Percentiles rank a stretch among this genome's conserved stretches.
phyloP scores from a whole-genome alignment of 768 basidiomycete genomes.

The Rubroboletus pulcherrimus region DNA sequence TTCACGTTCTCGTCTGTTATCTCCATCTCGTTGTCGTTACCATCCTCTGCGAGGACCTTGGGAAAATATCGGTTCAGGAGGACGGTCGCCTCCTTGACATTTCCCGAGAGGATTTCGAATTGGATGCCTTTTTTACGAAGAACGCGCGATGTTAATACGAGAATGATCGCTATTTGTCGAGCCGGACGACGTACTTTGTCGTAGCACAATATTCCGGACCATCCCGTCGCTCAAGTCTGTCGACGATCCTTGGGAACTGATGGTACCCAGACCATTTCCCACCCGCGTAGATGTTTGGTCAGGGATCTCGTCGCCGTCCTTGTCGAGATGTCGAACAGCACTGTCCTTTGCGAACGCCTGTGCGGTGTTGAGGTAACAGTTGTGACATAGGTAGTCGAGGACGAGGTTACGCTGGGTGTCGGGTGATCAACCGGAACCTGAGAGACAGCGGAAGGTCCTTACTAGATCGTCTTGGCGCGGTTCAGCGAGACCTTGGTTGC shows the following conservation, averaged over 20 bases:
- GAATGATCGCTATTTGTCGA: background rate
- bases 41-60: slow-evolving; percentile 48
- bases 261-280: slow-evolving; percentile 1
- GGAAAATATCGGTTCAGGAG: slow-evolving; percentile 75
- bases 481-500: slow-evolving; percentile 28
- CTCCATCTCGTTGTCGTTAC: slow-evolving; percentile 10
- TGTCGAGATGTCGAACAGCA: slow-evolving; percentile 57
- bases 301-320: slow-evolving; percentile 63
- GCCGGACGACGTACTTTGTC: slow-evolving; percentile 45
- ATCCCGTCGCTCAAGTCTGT: slow-evolving; percentile 35
- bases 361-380: slow-evolving; percentile 69
- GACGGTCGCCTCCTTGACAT: slow-evolving; percentile 65
- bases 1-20: slow-evolving; percentile 24
- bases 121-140: slow-evolving; percentile 55
- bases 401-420: slow-evolving; percentile 57
- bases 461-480: slow-evolving; percentile 46
- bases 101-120: slow-evolving; percentile 65
- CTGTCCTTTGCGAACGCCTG: slow-evolving; percentile 64
- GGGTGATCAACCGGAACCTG: background rate
- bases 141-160: background rate
- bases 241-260: slow-evolving; percentile 14
- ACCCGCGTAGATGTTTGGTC: slow-evolving; percentile 18
- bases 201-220: slow-evolving; percentile 45
- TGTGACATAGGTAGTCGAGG: slow-evolving; percentile 73
- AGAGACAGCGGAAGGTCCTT: slow-evolving; percentile 7